Evolutionary conservation across 306 rosid genomes (phyloP), one percentile per base, ranked within the genome.

Genomic region (Cicer judaicum): DNA sequence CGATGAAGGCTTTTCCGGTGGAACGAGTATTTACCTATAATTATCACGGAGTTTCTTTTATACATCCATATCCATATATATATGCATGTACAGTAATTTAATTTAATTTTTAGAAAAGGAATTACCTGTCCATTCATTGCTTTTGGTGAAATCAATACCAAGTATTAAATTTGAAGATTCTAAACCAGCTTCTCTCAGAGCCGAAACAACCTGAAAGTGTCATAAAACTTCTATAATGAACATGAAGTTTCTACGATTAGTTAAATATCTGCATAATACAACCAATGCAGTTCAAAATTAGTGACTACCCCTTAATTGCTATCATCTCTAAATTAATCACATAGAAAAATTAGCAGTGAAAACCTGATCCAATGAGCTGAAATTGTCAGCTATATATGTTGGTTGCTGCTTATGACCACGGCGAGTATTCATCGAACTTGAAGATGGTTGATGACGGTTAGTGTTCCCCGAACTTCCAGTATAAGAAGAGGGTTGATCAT

Each of bases 51-150:
- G 85, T 67, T 54, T 76, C 24, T 55, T 72, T 44, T 49, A 49
- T 54, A 34, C 67, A 38, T 70, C 40, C n/a, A 24, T 24, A 8
- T 24, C 3, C 2, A 24, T 6, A 65, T 6, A 65, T 10, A 43
- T 43, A 70, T 60, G 8, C 39, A 57, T 19, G 18, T 18, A 61
- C 10, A 62, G 53, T 8, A 49, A 56, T 21, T 68, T 8, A 36
- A 56, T 21, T 68, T 10, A 24, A 66, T n/a, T 18, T 48, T 12
- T 41, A 24, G 60, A 82, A 80, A 81, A 80, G 64, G 68, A 81
- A 66, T 71, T 43, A 66, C 99, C 99, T 88, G 93, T 88, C 99
- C 99, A 94, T 80, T 94, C 99, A 76, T 94, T 94, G 89, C 99
- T 94, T 85, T 94, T 92, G 48, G 99, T 94, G 85, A 92, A 94